phyloP scores from a whole-genome alignment of 495 filamentous ascomycete genomes.

The Talaromyces trachyspermus region DNA sequence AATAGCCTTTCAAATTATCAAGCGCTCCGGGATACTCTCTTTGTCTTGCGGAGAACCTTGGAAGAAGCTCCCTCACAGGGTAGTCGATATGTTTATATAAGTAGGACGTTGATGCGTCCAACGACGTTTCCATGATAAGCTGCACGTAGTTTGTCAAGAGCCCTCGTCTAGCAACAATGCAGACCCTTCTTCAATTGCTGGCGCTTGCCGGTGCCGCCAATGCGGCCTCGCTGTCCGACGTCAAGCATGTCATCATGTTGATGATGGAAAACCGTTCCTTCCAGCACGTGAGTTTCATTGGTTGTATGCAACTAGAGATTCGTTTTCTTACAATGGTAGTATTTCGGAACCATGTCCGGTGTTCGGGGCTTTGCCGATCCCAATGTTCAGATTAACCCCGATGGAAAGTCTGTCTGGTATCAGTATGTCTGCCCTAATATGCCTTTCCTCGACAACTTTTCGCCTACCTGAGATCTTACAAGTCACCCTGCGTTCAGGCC shows the following conservation, averaged over 20 bases:
- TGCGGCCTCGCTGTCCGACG: constrained; percentile 2
- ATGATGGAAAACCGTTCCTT: constrained; percentile 8
- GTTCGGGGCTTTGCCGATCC: constrained; percentile 8
- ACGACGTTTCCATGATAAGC: neutral
- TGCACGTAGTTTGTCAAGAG: neutral
- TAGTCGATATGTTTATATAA: neutral
- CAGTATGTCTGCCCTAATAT: no score
- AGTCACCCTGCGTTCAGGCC: neutral
- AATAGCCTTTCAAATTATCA: neutral
- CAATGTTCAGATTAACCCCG: constrained; percentile 7
- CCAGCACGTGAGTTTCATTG: constrained; percentile 6
- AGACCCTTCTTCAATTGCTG: neutral
- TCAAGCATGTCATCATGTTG: constrained; percentile 7
- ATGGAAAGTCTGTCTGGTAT: constrained; percentile 5
- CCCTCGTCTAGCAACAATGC: neutral
- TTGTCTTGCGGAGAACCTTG: no score
- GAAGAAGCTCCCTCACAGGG: no score
- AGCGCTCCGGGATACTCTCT: no score
- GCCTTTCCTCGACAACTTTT: no score
- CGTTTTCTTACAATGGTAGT: neutral
- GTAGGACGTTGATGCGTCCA: neutral
- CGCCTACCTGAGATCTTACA: neutral
- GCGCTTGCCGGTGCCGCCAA: constrained; percentile 2
- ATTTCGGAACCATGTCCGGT: constrained; percentile 6
- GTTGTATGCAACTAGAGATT: no score